Conservation (phyloP, 352 stramenopile genomes). For the Globisporangium cylindrosporum region DNA sequence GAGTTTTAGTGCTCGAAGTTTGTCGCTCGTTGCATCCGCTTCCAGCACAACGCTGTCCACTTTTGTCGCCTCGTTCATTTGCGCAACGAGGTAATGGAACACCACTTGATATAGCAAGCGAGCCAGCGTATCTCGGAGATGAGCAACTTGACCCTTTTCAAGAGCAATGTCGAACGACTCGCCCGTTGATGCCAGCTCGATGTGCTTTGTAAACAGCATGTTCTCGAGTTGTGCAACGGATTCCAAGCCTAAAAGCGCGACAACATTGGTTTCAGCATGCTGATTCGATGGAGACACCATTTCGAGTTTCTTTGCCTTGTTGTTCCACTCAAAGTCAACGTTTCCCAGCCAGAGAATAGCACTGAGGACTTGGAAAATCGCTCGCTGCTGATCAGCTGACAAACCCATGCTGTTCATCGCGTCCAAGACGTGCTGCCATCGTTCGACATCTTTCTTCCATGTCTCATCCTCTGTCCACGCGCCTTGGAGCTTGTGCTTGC, state of each 20-base stretch:
- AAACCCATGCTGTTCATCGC: slow-evolving; percentile 46
- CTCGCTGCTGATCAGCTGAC: slow-evolving; percentile 32
- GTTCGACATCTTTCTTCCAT: slow-evolving; percentile 59
- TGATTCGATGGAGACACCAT: slow-evolving; percentile 22
- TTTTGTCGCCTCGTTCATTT: slow-evolving; percentile 48
- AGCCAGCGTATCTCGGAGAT: slow-evolving; percentile 54
- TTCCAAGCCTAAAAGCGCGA: slow-evolving; percentile 32
- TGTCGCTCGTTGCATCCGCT: background rate
- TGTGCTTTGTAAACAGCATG: slow-evolving; percentile 50
- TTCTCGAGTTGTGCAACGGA: slow-evolving; percentile 27
- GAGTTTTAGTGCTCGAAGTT: slow-evolving; percentile 36
- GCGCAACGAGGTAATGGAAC: slow-evolving; percentile 42
- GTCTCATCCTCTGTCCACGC: slow-evolving; percentile 32
- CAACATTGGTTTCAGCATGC: slow-evolving; percentile 24
- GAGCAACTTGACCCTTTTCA: slow-evolving; percentile 40
- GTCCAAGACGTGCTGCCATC: slow-evolving; percentile 57
- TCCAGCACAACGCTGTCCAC: slow-evolving; percentile 11
- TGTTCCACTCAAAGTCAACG: slow-evolving; percentile 39
- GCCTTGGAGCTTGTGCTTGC: slow-evolving; percentile 31
- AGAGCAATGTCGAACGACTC: slow-evolving; percentile 55
- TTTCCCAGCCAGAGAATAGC: slow-evolving; percentile 76
- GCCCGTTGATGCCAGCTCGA: slow-evolving; percentile 41
- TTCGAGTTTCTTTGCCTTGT: slow-evolving; percentile 23
- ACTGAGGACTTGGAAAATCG: slow-evolving; percentile 62
- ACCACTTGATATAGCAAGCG: slow-evolving; percentile 54